Base-by-base conservation (phyloP, 2,329 filamentous ascomycete species). In the Ascosphaera apis region DNA sequence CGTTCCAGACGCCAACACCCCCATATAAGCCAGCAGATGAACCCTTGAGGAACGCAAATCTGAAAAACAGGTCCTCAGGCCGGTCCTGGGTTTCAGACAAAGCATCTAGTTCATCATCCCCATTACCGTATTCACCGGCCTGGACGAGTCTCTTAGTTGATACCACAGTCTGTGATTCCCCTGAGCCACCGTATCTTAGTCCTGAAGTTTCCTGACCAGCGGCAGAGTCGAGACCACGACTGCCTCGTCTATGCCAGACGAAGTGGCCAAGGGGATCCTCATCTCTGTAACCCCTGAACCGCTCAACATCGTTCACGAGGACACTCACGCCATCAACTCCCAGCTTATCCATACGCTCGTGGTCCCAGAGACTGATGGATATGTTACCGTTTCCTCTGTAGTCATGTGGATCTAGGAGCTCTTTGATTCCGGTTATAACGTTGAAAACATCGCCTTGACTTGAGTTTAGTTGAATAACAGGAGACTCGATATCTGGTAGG, bases 231-330 rank as follows among this genome's bases (percentile, higher is more conserved):
- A 58, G 39, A 0, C 55, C 55, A 11, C 44, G 47, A 38, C 54
- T 53, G 2, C 56, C 56, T 38, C 53, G 54, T 15, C 56, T 54
- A 36, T 56, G 53, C 64, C 64, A 68, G 0, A 60, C 65, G 41
- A 66, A 68, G 37, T 62, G 55, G 23, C 59, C 61, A 3, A 45
- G 48, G 27, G 51, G 47, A 25, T 58, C 50, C 37, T 63, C 61
- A 38, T 71, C 66, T 15, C 60, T 48, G 45, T 69, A 73, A 2
- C 63, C 65, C 4, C 65, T 54, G 51, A 66, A 72, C 23, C 68
- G 56, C 47, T 75, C 70, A 1, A 75, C 69, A 36, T 75, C 70
- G 42, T 74, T 74, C 39, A 74, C 64, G 3, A 74, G 52, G 2
- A 74, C 59, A 18, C 63, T 68, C 7, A 74, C 51, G 1, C 69